A percentile compares a stretch with the other conserved stretches of the same genome.
Evolutionary conservation across 2,329 filamentous ascomycete genomes (phyloP).

Genomic region (Colletotrichum sojae): DNA sequence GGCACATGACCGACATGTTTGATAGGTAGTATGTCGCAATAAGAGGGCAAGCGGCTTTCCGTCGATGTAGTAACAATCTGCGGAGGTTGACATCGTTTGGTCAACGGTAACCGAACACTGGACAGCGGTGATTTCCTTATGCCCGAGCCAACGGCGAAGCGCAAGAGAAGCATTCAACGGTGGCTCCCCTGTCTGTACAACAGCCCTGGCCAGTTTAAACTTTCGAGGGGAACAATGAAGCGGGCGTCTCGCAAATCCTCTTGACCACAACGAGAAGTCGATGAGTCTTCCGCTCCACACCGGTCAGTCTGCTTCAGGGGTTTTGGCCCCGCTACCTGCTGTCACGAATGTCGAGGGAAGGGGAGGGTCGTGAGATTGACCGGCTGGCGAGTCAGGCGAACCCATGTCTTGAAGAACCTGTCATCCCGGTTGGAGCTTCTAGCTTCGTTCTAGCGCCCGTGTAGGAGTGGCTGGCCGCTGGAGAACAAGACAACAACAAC

Average conservation of each 20-base stretch:
- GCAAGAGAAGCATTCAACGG: constrained; percentile 6
- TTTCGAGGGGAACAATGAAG: constrained; percentile 23
- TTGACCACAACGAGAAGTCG: constrained; percentile 33
- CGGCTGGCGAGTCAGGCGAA: constrained; percentile 31
- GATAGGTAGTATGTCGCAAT: neutral
- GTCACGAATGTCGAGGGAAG: constrained; percentile 10
- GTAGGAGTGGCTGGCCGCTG: constrained; percentile 5
- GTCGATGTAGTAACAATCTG: neutral
- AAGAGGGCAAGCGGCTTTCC: neutral
- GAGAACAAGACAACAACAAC: constrained; percentile 7
- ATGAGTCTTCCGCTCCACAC: constrained; percentile 35
- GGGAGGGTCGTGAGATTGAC: constrained; percentile 23
- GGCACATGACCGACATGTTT: neutral
- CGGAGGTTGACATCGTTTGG: neutral
- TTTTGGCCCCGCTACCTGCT: neutral
- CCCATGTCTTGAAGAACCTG: constrained; percentile 28
- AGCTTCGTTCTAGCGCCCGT: constrained; percentile 34
- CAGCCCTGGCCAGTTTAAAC: constrained; percentile 30
- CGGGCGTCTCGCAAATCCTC: constrained; percentile 33
- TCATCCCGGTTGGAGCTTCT: constrained; percentile 29
- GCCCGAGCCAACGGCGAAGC: constrained; percentile 11
- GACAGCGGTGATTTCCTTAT: constrained; percentile 1
- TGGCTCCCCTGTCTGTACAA: neutral
- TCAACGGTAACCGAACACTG: constrained; percentile 4
- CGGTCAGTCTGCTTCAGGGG: constrained; percentile 37